phyloP scores from a whole-genome alignment of 2,329 filamentous ascomycete genomes.

The Xylaria sp. region DNA sequence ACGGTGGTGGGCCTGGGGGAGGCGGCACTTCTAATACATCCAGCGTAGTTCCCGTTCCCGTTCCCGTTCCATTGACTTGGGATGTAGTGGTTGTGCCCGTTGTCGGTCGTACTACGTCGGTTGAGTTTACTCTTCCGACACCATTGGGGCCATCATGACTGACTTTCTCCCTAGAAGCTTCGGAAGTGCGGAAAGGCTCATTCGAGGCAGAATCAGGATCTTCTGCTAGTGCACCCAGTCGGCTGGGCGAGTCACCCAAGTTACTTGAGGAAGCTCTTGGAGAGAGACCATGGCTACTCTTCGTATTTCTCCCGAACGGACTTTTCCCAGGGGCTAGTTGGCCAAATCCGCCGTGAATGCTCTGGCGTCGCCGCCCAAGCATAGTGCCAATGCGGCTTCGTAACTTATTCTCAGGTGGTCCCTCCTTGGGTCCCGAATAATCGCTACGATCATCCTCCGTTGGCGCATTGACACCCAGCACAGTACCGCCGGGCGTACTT shows the following conservation, averaged over 20 bases:
- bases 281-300: slow-evolving; percentile 69
- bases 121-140: slow-evolving; percentile 45
- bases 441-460: slow-evolving; percentile 52
- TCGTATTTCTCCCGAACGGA: slow-evolving; percentile 65
- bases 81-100: slow-evolving; percentile 41
- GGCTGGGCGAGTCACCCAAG: slow-evolving; percentile 57
- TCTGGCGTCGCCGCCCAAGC: slow-evolving; percentile 69
- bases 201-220: slow-evolving; percentile 51
- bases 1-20: slow-evolving; percentile 57
- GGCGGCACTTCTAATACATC: slow-evolving; percentile 59
- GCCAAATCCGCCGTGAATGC: slow-evolving; percentile 66
- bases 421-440: slow-evolving; percentile 51
- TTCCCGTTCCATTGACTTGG: slow-evolving; percentile 55
- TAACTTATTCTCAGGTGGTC: slow-evolving; percentile 59
- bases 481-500: slow-evolving; percentile 38
- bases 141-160: slow-evolving; percentile 55
- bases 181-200: slow-evolving; percentile 38
- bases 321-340: slow-evolving; percentile 62
- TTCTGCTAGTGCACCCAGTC: slow-evolving; percentile 64
- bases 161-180: slow-evolving; percentile 40
- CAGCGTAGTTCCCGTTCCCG: slow-evolving; percentile 48
- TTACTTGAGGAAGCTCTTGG: slow-evolving; percentile 66
- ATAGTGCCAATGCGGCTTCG: slow-evolving; percentile 73
- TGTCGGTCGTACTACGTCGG: slow-evolving; percentile 38
- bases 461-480: slow-evolving; percentile 37